Base-by-base conservation (phyloP, 371 early-diverging fungal genomes). In the Cladochytrium tenue region DNA sequence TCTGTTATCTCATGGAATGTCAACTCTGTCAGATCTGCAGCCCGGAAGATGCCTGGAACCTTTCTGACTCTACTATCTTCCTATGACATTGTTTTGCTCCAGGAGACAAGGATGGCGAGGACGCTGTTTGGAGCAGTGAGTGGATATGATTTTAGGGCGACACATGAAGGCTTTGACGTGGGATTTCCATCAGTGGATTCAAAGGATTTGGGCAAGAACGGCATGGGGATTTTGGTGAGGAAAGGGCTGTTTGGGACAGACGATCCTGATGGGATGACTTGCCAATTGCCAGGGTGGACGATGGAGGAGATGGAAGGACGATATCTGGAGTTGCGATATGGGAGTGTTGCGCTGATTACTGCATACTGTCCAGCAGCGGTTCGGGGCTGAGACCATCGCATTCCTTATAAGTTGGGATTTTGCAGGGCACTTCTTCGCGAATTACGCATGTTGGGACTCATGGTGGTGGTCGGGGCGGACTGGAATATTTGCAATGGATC, bases 401-500 rank as follows among this genome's bases (percentile, higher is more conserved):
- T 58, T 26, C 58, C 58, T 32, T 58, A 58, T 32, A 58, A 58
- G 31, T 20, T 58, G 32, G 30, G 58, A 31, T 62, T 52, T 52
- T 51, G 34, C 2, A n/a, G 53, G 2, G 62, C 62, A 25, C 34
- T 36, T 13, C 35, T 52, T 15, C 53, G 25, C 17, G n/a, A 52
- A 23, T 51, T 51, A 10, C 34, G 53, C 53, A 17, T 51, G 26
- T 30, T 10, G 3, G 62, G 62, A 2, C 51, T 50, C 26, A 62
- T 3, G 52, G 25, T 62, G 17, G 23, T 62, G 3, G 51, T 52
- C 3, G 62, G 62, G n/a, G 28, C 34, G 27, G 62, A 62, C 32
- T 62, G 62, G 62, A 62, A 62, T 32, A 51, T 62, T 53, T 2
- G n/a, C 43, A 27, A 62, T 53, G 31, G 51, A 26, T 31, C 20